These are phyloP conservation scores for Saturnispora saitoi DNA, from an alignment of 805 yeast genomes.

Conservation along the genomic window DNA sequence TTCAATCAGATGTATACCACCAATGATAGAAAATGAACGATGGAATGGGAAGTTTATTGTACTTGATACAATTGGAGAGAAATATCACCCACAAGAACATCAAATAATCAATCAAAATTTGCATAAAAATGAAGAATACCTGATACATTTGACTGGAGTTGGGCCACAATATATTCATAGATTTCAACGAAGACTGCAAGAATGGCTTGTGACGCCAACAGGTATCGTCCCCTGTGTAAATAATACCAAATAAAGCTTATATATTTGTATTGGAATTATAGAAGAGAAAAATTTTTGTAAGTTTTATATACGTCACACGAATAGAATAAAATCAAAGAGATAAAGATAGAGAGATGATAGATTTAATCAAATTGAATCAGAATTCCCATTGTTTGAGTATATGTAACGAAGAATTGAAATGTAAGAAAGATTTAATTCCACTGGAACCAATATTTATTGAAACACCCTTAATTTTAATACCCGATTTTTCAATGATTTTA, in stretches of 20 bases:
- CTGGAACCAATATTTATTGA: slow-evolving; percentile 22
- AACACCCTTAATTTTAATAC: slow-evolving; percentile 25
- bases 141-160: slow-evolving; percentile 10
- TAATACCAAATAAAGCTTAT: not conserved
- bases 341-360: not conserved
- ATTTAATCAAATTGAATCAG: not conserved
- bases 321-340: not conserved
- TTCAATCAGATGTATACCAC: slow-evolving; percentile 29
- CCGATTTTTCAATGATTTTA: slow-evolving; percentile 20
- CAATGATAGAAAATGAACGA: slow-evolving; percentile 26
- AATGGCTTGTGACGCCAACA: slow-evolving; percentile 28
- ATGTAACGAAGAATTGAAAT: not conserved
- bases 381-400: not conserved
- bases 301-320: not conserved
- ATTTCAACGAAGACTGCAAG: slow-evolving; percentile 22
- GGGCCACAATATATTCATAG: slow-evolving; percentile 11
- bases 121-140: slow-evolving; percentile 6
- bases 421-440: slow-evolving; percentile 1
- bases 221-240: slow-evolving; percentile 26
- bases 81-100: slow-evolving; percentile 12
- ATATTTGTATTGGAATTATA: not conserved
- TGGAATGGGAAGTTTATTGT: slow-evolving; percentile 29
- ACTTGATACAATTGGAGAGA: slow-evolving; percentile 15
- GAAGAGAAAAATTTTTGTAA: not conserved
- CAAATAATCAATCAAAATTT: slow-evolving; percentile 6